phyloP scores from a whole-genome alignment of 805 yeast genomes.

The Wickerhamiella shivajii region DNA sequence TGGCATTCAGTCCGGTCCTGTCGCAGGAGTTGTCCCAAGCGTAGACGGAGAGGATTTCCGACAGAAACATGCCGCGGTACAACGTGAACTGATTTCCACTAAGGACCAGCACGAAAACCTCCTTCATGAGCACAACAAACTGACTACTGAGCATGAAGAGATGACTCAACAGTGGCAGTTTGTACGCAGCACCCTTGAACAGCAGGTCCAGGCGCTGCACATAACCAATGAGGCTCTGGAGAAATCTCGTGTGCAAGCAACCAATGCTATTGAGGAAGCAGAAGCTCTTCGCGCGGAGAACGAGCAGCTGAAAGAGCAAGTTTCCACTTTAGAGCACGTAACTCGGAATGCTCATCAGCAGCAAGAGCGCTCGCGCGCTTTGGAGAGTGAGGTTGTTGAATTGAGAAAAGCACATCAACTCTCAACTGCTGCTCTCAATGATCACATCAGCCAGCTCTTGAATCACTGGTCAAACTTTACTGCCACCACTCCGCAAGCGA shows the following conservation, averaged over 20 bases:
- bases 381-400: conserved; percentile 1
- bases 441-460: conserved; percentile 10
- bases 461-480: conserved; percentile 12
- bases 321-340: conserved; percentile 12
- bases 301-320: conserved; percentile 13
- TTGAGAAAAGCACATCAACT: conserved; percentile 3
- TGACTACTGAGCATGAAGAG: conserved; percentile 10
- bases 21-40: too few relatives aligned
- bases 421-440: conserved; percentile 8
- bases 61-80: conserved; percentile 11
- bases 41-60: conserved; percentile 13
- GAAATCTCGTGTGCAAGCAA: conserved; percentile 11
- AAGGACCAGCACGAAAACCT: conserved; percentile 14
- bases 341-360: conserved; percentile 15
- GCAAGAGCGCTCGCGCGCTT: conserved; percentile 1
- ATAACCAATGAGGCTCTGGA: conserved; percentile 15
- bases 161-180: conserved; percentile 10
- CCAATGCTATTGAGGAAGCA: conserved; percentile 8
- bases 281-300: conserved; percentile 12
- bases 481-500: not conserved
- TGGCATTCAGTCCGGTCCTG: conserved; percentile 6
- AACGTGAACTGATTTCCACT: conserved; percentile 12
- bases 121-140: conserved; percentile 9
- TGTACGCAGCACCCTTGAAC: conserved; percentile 13
- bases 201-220: conserved; percentile 13